These are phyloP conservation scores for Chondrostereum purpureum DNA, from an alignment of 1,284 basidiomycete genomes.

Conservation along the genomic window DNA sequence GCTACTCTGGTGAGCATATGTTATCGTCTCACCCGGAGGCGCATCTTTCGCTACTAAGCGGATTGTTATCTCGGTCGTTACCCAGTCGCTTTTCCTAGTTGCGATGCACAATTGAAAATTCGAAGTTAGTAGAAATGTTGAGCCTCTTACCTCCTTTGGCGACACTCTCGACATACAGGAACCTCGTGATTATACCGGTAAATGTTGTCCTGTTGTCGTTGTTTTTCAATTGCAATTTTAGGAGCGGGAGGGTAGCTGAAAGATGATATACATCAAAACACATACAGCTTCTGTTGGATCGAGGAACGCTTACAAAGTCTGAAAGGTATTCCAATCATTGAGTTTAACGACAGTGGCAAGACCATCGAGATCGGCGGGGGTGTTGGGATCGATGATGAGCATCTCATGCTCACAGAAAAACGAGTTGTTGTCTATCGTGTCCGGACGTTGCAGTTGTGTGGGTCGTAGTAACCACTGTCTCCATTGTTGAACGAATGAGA, in stretches of 20 bases:
- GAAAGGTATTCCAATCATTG: constrained; percentile 58
- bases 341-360: constrained; percentile 48
- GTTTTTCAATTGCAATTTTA: constrained; percentile 46
- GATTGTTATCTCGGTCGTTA: constrained; percentile 44
- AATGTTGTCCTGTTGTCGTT: constrained; percentile 24
- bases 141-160: constrained; percentile 44
- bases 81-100: constrained; percentile 44
- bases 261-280: constrained; percentile 13
- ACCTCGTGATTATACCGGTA: constrained; percentile 40
- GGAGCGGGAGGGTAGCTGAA: constrained; percentile 55
- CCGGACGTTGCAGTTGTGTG: constrained; percentile 47
- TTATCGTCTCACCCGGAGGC: constrained; percentile 10
- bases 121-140: constrained; percentile 6
- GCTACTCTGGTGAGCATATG: constrained; percentile 18
- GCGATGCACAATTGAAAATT: constrained; percentile 3
- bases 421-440: constrained; percentile 49
- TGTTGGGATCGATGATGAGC: constrained; percentile 63
- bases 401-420: constrained; percentile 64
- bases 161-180: constrained; percentile 56
- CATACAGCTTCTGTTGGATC: constrained; percentile 9
- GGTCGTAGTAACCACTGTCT: constrained; percentile 62
- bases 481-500: constrained; percentile 60
- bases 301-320: constrained; percentile 40
- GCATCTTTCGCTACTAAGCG: constrained; percentile 27
- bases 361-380: constrained; percentile 45